phyloP scores from a whole-genome alignment of 1,139 yeast genomes.

The Zygosaccharomyces pseudobailii region DNA sequence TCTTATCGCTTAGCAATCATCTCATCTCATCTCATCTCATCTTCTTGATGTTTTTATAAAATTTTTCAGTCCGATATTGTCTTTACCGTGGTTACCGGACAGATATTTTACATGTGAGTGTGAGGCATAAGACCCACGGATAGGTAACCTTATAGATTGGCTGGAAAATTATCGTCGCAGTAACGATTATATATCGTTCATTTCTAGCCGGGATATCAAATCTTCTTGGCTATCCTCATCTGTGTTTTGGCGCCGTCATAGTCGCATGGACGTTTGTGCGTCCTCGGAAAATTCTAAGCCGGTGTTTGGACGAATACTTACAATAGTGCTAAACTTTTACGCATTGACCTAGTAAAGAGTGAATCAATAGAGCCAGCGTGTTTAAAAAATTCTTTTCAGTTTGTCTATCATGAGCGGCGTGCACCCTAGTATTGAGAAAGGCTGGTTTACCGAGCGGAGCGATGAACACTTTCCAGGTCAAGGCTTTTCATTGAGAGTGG shows the following conservation, averaged over 20 bases:
- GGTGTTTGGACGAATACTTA: background rate
- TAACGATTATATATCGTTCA: too few species aligned
- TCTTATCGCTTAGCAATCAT: background rate
- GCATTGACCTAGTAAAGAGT: too few species aligned
- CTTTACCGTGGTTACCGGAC: constrained; percentile 6
- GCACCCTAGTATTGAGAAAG: constrained; percentile 44
- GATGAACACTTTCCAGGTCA: constrained; percentile 95
- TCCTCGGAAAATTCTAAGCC: background rate
- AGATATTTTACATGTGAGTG: background rate
- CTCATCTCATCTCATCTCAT: constrained; percentile 2
- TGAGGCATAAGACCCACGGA: too few species aligned
- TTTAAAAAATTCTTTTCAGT: background rate
- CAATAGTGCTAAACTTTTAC: background rate
- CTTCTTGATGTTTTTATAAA: constrained; percentile 6
- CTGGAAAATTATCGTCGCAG: too few species aligned
- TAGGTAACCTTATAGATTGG: too few species aligned
- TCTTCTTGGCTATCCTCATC: background rate
- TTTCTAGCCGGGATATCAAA: background rate
- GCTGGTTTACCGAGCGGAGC: constrained; percentile 89
- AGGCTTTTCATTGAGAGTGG: constrained; percentile 81
- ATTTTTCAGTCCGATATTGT: constrained; percentile 12
- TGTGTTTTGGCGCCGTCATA: background rate
- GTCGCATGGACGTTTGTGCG: background rate
- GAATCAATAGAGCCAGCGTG: too few species aligned
- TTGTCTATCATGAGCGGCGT: constrained; percentile 2